A percentile compares a stretch with the other conserved stretches of the same genome.
phyloP scores from a whole-genome alignment of 2,329 filamentous ascomycete genomes.

The Seiridium cupressi region DNA sequence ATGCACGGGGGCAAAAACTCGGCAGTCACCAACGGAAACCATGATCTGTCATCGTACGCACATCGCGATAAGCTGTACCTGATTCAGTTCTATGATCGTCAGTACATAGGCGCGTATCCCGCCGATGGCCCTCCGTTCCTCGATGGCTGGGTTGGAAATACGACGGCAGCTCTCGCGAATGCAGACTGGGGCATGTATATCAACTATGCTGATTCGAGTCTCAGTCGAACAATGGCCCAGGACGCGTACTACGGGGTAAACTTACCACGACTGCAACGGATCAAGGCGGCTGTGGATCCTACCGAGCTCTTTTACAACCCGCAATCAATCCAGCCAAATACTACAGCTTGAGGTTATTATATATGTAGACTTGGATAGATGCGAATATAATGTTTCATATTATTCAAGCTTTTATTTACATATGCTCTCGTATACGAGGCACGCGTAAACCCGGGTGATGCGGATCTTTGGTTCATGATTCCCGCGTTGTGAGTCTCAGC shows the following conservation, averaged over 20 bases:
- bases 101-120: conserved; percentile 25
- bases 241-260: neutral
- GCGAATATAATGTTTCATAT: too few relatives aligned
- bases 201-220: conserved; percentile 5
- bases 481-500: neutral
- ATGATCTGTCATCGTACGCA: conserved; percentile 33
- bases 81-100: conserved; percentile 45
- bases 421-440: too few relatives aligned
- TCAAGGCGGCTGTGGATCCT: conserved; percentile 6
- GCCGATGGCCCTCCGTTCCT: conserved; percentile 20
- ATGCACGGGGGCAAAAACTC: conserved; percentile 39
- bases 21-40: conserved; percentile 27
- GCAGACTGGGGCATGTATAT: conserved; percentile 24
- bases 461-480: neutral
- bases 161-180: conserved; percentile 15
- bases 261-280: neutral
- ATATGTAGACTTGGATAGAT: neutral
- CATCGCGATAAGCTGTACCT: conserved; percentile 47
- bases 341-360: neutral
- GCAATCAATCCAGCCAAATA: conserved; percentile 5
- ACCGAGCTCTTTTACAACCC: conserved; percentile 5
- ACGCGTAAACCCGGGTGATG: too few relatives aligned
- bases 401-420: too few relatives aligned
- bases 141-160: conserved; percentile 24
- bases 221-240: neutral